These are phyloP conservation scores for Globisporangium spiculum DNA, from an alignment of 352 stramenopile genomes.

Conservation along the genomic window DNA sequence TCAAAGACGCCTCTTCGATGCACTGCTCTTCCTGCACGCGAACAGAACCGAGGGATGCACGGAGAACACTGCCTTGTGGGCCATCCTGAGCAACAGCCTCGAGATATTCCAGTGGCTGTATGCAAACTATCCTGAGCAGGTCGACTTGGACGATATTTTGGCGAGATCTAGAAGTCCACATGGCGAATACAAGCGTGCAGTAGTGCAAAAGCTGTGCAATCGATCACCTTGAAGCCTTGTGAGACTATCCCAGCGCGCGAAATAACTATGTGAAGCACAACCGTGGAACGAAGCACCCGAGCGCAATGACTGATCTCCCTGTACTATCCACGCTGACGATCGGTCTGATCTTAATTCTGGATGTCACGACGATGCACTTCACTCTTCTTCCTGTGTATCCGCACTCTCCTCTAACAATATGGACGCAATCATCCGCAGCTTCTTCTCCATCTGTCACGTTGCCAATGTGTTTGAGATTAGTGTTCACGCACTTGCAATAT, in stretches of 20 bases:
- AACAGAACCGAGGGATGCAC: constrained; percentile 3
- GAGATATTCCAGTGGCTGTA: constrained; percentile 7
- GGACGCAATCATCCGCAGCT: constrained; percentile 9
- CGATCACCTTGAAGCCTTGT: background rate
- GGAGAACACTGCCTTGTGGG: background rate
- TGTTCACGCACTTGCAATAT: background rate
- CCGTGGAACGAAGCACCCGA: background rate
- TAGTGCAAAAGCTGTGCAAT: background rate
- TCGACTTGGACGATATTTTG: background rate
- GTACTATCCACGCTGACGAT: background rate
- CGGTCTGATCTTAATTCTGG: background rate
- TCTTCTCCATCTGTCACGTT: constrained; percentile 12
- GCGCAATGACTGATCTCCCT: background rate
- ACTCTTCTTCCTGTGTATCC: constrained; percentile 5
- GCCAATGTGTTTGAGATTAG: background rate
- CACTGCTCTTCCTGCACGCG: background rate
- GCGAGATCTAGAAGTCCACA: background rate
- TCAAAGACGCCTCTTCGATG: background rate
- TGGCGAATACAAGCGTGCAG: background rate
- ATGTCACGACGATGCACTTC: background rate
- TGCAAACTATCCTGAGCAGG: background rate
- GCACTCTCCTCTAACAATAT: constrained; percentile 7
- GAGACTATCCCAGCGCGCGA: background rate
- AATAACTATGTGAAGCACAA: background rate
- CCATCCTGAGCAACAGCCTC: background rate